phyloP scores from a whole-genome alignment of 306 rosid genomes.

The Pyrus pyrifolia region DNA sequence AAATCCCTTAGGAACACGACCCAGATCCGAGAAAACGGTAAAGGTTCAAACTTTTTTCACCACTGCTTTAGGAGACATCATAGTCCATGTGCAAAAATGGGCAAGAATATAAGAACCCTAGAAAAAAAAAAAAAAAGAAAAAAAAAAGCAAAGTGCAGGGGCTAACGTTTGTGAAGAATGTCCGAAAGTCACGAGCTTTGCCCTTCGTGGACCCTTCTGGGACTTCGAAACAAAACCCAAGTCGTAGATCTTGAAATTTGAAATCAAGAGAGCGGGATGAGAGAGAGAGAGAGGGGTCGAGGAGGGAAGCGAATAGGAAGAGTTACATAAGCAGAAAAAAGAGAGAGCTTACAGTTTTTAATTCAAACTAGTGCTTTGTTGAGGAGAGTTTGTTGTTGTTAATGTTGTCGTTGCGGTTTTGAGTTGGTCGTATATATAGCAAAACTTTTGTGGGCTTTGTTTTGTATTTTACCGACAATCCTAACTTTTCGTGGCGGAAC shows the following conservation, averaged over 20 bases:
- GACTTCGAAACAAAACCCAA: not conserved
- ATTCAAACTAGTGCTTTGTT: not conserved
- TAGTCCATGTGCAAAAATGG: conserved; percentile 22
- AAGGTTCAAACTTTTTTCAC: conserved; percentile 23
- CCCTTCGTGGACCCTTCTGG: not conserved
- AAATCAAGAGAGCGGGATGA: not conserved
- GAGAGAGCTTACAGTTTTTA: not conserved
- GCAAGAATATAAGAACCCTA: not conserved
- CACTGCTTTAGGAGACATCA: conserved; percentile 18
- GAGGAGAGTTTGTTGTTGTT: not conserved
- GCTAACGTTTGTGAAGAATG: not conserved
- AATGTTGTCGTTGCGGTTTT: not conserved
- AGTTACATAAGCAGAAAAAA: not conserved
- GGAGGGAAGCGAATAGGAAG: not conserved
- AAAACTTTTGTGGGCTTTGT: not conserved
- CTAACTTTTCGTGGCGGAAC: too few relatives aligned
- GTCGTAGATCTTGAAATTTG: not conserved
- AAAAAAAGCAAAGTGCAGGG: not conserved
- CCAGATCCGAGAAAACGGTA: not conserved
- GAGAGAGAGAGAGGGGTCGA: not conserved
- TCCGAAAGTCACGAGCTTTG: not conserved
- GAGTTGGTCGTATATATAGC: not conserved
- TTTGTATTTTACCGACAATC: too few relatives aligned
- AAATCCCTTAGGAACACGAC: not conserved
- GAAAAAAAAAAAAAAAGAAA: not conserved